Evolutionary conservation across 225 moss, liverwort and hornwort species (phyloP).

Genomic region (Antitrichia curtipendula): DNA sequence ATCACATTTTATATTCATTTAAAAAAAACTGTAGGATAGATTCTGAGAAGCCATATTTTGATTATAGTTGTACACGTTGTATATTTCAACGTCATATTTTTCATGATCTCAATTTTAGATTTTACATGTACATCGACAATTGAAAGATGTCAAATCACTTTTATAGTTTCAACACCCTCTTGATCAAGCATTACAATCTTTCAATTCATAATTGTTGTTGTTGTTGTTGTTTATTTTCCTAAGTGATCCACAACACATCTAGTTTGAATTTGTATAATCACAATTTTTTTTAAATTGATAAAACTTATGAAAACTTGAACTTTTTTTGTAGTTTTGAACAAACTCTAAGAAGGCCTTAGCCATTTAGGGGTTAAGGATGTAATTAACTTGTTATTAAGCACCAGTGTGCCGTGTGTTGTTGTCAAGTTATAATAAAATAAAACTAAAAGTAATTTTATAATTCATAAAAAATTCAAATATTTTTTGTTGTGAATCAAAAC

Average conservation of each 20-base stretch:
- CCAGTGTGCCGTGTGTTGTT: too few species aligned
- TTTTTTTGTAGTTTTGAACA: not conserved
- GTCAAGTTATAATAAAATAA: too few species aligned
- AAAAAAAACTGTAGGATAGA: not conserved
- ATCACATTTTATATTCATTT: not conserved
- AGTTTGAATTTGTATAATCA: not conserved
- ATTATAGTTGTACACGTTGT: not conserved
- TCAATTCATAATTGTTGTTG: not conserved
- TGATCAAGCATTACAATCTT: not conserved
- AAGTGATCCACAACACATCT: not conserved
- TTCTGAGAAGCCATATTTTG: rapidly evolving
- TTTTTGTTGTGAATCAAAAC: too few species aligned
- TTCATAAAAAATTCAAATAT: too few species aligned
- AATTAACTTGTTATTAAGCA: not conserved
- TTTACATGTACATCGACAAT: not conserved
- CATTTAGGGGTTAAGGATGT: rapidly evolving
- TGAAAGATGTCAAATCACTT: not conserved
- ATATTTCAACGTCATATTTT: too few species aligned
- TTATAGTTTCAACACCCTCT: not conserved
- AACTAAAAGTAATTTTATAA: too few species aligned
- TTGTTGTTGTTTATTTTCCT: too few species aligned
- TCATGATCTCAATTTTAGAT: not conserved
- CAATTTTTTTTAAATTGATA: not conserved
- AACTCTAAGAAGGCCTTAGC: not conserved
- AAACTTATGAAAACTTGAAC: not conserved